Evolutionary conservation across 768 basidiomycete species (phyloP).

Genomic region (Tylopilus sp.): DNA sequence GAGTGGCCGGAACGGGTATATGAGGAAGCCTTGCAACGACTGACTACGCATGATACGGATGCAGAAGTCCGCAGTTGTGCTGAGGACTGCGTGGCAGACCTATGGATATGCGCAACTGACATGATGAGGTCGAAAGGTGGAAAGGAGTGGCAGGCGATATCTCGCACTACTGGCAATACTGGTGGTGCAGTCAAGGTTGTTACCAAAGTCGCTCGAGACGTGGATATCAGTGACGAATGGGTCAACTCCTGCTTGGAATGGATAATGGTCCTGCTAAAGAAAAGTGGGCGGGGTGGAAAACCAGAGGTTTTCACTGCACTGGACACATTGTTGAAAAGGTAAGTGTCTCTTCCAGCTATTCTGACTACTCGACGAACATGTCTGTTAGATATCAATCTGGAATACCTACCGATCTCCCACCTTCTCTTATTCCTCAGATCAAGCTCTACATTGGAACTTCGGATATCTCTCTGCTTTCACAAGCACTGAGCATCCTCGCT

Average conservation of each 20-base stretch:
- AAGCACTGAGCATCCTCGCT: constrained; percentile 62
- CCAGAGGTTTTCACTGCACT: constrained; percentile 76
- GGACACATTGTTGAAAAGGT: constrained; percentile 69
- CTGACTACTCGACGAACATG: not conserved
- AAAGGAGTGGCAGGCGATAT: constrained; percentile 80
- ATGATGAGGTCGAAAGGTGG: constrained; percentile 57
- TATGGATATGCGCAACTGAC: constrained; percentile 86
- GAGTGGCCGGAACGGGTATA: constrained; percentile 77
- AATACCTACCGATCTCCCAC: constrained; percentile 56
- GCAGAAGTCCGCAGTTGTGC: constrained; percentile 84
- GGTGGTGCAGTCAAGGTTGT: constrained; percentile 80
- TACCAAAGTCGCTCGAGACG: constrained; percentile 75
- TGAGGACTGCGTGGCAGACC: constrained; percentile 77
- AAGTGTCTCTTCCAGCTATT: constrained; percentile 2
- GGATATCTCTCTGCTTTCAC: constrained; percentile 77
- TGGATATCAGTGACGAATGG: constrained; percentile 72
- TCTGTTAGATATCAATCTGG: constrained; percentile 40
- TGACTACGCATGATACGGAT: constrained; percentile 83
- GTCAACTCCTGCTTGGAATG: constrained; percentile 77
- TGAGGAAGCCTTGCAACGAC: constrained; percentile 62
- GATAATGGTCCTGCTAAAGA: constrained; percentile 69
- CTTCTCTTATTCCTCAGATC: constrained; percentile 67
- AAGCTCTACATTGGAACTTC: constrained; percentile 68
- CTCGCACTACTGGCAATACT: constrained; percentile 65
- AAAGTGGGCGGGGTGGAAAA: constrained; percentile 76